Conservation (phyloP, 1,284 basidiomycete genomes). For the Singerocomus inundabilis region DNA sequence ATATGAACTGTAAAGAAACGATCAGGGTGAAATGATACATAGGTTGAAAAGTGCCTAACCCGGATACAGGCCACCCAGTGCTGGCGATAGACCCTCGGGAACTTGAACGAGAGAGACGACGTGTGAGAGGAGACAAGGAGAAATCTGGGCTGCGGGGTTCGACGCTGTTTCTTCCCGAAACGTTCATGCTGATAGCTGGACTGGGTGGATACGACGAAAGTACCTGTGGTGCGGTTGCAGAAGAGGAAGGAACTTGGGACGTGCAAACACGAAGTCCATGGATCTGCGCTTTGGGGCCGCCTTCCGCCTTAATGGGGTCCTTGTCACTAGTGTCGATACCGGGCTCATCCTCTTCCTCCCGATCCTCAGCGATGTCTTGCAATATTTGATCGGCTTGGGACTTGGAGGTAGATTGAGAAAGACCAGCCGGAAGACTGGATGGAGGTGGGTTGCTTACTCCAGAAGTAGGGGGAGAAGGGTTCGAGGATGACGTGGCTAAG, state of each 20-base stretch:
- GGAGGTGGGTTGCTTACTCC: slow-evolving; percentile 35
- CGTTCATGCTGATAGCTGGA: slow-evolving; percentile 13
- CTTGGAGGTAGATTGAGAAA: slow-evolving; percentile 29
- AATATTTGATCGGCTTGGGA: slow-evolving; percentile 37
- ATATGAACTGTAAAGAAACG: slow-evolving; percentile 12
- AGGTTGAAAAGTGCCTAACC: slow-evolving; percentile 16
- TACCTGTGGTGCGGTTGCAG: slow-evolving; percentile 21
- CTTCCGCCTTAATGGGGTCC: slow-evolving; percentile 7
- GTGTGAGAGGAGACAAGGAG: slow-evolving; percentile 12
- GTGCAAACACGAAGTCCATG: slow-evolving; percentile 64
- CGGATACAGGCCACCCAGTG: slow-evolving; percentile 16
- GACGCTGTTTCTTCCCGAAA: slow-evolving; percentile 23
- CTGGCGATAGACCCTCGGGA: slow-evolving; percentile 30
- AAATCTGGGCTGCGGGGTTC: slow-evolving; percentile 27
- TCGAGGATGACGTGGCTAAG: slow-evolving; percentile 35
- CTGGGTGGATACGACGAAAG: slow-evolving; percentile 26
- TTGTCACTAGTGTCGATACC: slow-evolving; percentile 10
- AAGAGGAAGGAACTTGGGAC: slow-evolving; percentile 28
- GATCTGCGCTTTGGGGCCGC: slow-evolving; percentile 40
- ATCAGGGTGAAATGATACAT: slow-evolving; percentile 1
- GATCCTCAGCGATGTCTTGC: slow-evolving; percentile 55
- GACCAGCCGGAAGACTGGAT: slow-evolving; percentile 36
- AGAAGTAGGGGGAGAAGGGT: slow-evolving; percentile 31
- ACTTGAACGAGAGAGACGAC: slow-evolving; percentile 28
- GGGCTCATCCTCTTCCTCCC: slow-evolving; percentile 39